Conservation (phyloP, 202 grass and related monocot species). For the Carex arenaria region DNA sequence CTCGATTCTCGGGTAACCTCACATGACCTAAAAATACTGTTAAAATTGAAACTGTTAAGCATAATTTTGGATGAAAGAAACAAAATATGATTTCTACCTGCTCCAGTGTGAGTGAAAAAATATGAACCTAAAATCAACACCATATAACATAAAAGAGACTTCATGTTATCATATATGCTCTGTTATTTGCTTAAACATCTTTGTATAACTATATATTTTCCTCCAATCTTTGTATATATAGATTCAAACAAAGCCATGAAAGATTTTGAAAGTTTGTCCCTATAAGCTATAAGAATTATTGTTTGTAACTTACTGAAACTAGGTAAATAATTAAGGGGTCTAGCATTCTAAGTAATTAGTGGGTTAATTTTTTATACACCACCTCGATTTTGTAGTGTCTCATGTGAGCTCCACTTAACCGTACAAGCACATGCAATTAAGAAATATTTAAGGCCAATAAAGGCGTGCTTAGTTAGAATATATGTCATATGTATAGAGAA, state of each 20-base stretch:
- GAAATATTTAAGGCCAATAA: neutral
- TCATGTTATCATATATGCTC: constrained; percentile 19
- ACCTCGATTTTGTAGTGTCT: constrained; percentile 32
- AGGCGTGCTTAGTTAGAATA: constrained; percentile 5
- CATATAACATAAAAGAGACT: constrained; percentile 5
- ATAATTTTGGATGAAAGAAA: neutral
- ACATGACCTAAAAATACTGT: neutral
- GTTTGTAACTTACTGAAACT: neutral
- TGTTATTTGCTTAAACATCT: neutral
- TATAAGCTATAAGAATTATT: neutral
- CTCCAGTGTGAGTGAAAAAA: constrained; percentile 20
- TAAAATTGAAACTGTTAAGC: neutral
- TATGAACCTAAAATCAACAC: constrained; percentile 19
- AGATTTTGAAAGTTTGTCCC: neutral
- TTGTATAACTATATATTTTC: neutral
- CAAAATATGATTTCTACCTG: constrained; percentile 23
- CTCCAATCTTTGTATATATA: neutral
- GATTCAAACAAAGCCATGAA: neutral
- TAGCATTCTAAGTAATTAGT: constrained; percentile 2
- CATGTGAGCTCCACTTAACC: constrained; percentile 42
- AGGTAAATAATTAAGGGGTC: neutral
- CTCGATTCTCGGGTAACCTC: neutral
- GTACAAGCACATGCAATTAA: constrained; percentile 30
- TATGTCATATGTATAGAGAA: neutral
- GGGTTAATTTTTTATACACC: constrained; percentile 17